A percentile compares a stretch with the other conserved stretches of the same genome.
These are phyloP conservation scores for Aphanoascus verrucosus DNA, from an alignment of 2,329 filamentous ascomycete genomes.

Conservation along the genomic window DNA sequence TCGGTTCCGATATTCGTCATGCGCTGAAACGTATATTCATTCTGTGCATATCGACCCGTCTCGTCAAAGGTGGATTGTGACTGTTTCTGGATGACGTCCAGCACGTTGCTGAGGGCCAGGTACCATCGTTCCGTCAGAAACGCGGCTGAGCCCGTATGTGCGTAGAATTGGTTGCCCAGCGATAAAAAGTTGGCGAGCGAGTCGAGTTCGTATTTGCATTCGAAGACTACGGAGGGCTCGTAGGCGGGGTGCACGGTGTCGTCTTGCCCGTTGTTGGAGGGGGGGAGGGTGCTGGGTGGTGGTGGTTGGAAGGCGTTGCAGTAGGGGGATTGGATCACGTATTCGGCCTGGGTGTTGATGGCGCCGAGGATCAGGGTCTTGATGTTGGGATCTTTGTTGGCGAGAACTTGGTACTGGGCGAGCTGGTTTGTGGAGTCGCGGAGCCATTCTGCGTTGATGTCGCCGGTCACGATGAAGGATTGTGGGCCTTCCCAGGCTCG, in stretches of 20 bases:
- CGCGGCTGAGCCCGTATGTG: constrained; percentile 62
- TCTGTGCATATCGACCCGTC: constrained; percentile 54
- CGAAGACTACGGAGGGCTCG: constrained; percentile 76
- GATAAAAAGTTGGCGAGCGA: constrained; percentile 86
- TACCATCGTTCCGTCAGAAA: constrained; percentile 75
- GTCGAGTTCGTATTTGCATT: constrained; percentile 98
- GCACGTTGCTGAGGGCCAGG: constrained; percentile 60
- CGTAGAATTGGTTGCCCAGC: constrained; percentile 74
- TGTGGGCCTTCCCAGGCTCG: constrained; percentile 73
- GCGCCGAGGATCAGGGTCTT: constrained; percentile 76
- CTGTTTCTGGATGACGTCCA: constrained; percentile 67
- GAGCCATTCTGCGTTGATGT: constrained; percentile 88
- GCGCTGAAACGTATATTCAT: constrained; percentile 81
- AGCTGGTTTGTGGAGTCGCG: constrained; percentile 90
- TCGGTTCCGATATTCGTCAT: constrained; percentile 74
- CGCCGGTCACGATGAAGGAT: constrained; percentile 85
- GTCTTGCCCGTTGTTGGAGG: constrained; percentile 66
- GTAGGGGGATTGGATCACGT: constrained; percentile 87
- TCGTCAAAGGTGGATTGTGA: constrained; percentile 69
- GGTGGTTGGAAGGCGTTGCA: constrained; percentile 98
- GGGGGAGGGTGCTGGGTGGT: constrained; percentile 61
- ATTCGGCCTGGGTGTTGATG: constrained; percentile 93
- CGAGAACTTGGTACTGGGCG: constrained; percentile 74
- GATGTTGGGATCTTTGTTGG: constrained; percentile 68
- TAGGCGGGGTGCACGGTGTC: constrained; percentile 80